Conservation (phyloP, 1,284 basidiomycete species). For the Ceratobasidium sp. region DNA sequence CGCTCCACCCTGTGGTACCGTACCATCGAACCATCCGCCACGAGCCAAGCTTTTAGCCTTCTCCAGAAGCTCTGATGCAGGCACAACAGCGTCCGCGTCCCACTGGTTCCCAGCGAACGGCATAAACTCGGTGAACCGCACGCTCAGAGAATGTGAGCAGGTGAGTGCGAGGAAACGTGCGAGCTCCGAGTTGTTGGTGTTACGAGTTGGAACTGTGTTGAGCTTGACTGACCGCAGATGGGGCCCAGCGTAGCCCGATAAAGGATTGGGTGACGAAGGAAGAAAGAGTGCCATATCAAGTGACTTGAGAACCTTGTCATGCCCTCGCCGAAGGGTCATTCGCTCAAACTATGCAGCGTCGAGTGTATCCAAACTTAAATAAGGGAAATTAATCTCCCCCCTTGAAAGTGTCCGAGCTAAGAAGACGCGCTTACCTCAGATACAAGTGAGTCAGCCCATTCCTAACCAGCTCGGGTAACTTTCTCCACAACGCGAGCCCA, state of each 20-base stretch:
- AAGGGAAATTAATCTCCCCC: too few relatives aligned
- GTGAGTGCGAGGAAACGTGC: slow-evolving; percentile 84
- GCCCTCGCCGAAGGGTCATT: slow-evolving; percentile 81
- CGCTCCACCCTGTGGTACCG: neutral
- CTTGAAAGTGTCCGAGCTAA: too few relatives aligned
- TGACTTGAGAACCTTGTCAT: slow-evolving; percentile 78
- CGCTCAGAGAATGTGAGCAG: slow-evolving; percentile 69
- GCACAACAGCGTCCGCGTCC: slow-evolving; percentile 22
- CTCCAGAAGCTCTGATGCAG: slow-evolving; percentile 30
- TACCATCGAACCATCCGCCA: slow-evolving; percentile 35
- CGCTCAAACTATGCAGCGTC: slow-evolving; percentile 90
- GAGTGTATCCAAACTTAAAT: slow-evolving; percentile 82
- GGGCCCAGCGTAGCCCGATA: slow-evolving; percentile 52
- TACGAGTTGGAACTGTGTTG: slow-evolving; percentile 85
- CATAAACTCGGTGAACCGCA: slow-evolving; percentile 95
- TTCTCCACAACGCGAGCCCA: slow-evolving; percentile 80
- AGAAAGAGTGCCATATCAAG: slow-evolving; percentile 72
- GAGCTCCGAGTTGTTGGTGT: slow-evolving; percentile 84
- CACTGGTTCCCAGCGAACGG: slow-evolving; percentile 81
- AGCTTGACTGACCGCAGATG: slow-evolving; percentile 76
- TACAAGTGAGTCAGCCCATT: slow-evolving; percentile 88
- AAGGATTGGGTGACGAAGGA: neutral
- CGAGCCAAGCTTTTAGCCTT: neutral
- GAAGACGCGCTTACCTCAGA: slow-evolving; percentile 70
- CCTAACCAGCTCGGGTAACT: slow-evolving; percentile 73